Percentiles rank a stretch among this genome's conserved stretches.
Evolutionary conservation across 129 eudicot species (phyloP).

Genomic region (Ambrosia trifida): DNA sequence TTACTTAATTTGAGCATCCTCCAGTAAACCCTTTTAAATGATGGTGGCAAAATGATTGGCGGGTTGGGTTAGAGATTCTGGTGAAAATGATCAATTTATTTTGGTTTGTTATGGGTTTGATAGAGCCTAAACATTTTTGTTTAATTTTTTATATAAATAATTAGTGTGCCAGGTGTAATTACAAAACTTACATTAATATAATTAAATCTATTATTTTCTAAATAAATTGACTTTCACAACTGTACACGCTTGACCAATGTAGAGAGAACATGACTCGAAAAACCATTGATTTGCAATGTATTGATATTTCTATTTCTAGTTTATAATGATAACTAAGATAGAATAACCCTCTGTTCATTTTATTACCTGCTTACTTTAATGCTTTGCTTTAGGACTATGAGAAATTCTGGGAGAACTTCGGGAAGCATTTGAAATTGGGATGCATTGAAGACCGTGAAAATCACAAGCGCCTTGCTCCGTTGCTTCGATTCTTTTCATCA

Average conservation of each 20-base stretch:
- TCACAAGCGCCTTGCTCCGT: slow-evolving; percentile 89
- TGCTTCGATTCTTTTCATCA: slow-evolving; percentile 85
- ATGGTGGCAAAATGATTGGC: not conserved
- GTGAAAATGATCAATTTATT: not conserved
- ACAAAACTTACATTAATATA: not conserved
- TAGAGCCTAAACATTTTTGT: not conserved
- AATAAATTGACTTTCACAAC: not conserved
- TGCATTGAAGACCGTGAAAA: slow-evolving; percentile 94
- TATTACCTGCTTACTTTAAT: not conserved
- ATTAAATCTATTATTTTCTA: not conserved
- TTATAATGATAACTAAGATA: not conserved
- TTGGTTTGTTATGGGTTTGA: not conserved
- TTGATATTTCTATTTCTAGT: not conserved
- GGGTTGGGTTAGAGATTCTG: not conserved
- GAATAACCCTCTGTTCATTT: not conserved
- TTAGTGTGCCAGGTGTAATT: not conserved
- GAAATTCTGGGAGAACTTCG: slow-evolving; percentile 93
- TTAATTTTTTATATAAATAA: not conserved
- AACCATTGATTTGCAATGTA: no score
- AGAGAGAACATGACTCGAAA: not conserved
- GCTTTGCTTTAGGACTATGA: slow-evolving; percentile 64
- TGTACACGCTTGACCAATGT: not conserved
- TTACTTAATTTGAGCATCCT: not conserved
- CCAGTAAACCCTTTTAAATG: not conserved
- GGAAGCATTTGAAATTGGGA: slow-evolving; percentile 87